Conservation (phyloP, 2,329 filamentous ascomycete species). For the Elsinoe australis region DNA sequence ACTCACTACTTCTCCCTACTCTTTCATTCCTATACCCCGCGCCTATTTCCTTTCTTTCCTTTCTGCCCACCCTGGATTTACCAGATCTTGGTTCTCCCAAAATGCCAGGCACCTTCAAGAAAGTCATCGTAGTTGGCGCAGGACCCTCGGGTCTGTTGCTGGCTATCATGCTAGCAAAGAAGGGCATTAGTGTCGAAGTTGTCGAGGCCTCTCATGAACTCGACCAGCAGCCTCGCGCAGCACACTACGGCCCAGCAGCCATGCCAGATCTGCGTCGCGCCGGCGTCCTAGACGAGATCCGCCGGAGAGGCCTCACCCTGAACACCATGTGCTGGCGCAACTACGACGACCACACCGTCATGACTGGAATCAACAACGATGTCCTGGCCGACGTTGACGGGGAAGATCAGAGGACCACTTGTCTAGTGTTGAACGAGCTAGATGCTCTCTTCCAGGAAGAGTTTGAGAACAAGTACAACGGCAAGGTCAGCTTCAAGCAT, state of each 20-base stretch:
- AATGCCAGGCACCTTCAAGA: slow-evolving; percentile 8
- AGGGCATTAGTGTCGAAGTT: slow-evolving; percentile 29
- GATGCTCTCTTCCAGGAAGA: slow-evolving; percentile 24
- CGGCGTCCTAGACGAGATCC: slow-evolving; percentile 32
- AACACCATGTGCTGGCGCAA: slow-evolving; percentile 27
- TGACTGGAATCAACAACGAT: slow-evolving; percentile 25
- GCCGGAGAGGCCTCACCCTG: slow-evolving; percentile 22
- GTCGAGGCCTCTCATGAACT: slow-evolving; percentile 27
- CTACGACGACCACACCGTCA: slow-evolving; percentile 24
- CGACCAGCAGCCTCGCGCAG: slow-evolving; percentile 34
- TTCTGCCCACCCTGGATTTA: background rate
- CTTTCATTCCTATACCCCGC: no score
- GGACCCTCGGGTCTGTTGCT: slow-evolving; percentile 37
- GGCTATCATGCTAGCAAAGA: slow-evolving; percentile 33
- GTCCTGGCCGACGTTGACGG: slow-evolving; percentile 25
- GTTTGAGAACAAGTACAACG: slow-evolving; percentile 19
- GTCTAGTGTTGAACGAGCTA: slow-evolving; percentile 26
- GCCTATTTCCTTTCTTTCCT: background rate
- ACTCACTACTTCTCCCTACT: background rate
- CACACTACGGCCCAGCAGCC: slow-evolving; percentile 37
- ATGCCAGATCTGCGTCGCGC: slow-evolving; percentile 34
- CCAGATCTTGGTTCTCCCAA: background rate
- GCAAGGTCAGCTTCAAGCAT: slow-evolving; percentile 25
- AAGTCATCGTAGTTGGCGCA: slow-evolving; percentile 34
- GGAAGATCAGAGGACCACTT: slow-evolving; percentile 17